Base-by-base conservation (phyloP, 2,329 filamentous ascomycete genomes). In the Arthrobotrys megalospora region DNA sequence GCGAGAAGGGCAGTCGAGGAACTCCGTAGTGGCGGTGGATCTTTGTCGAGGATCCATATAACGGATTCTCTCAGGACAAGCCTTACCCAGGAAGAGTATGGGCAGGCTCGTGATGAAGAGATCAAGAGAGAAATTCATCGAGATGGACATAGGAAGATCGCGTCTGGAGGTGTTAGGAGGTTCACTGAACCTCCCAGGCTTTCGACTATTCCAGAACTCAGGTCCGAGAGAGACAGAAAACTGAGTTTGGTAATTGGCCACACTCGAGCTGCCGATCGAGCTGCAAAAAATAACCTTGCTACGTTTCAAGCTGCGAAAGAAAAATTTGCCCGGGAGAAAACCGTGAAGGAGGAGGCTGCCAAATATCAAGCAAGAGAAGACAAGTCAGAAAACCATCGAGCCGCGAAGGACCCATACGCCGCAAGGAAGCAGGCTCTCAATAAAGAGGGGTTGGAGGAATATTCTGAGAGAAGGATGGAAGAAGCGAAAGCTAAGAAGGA, bases 141-240 rank as follows among this genome's bases (percentile, higher is more conserved):
- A 43, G 55, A 60, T 28, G 14, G 28, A 43, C 55, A 60, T 19
- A 36, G 55, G 10, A 43, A 60, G 36, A n/a, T 60, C 6, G 12
- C 24, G 38, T 38, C 52, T 11, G 34, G 32, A 28, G 36, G 2
- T 21, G 4, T 8, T 43, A 43, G 55, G 14, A 16, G 19, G 1
- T 7, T 21, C 36, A 43, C 36, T 19, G 34, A 43, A 7, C 34
- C 55, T 12, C 1, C 36, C 0, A 43, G 34, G 12, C 21, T 60
- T 3, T 43, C 16, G 19, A n/a, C 3, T 24, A 43, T 24, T 28
- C 55, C 55, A 1, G 55, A 60, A n/a, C 6, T 10, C 6, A 43
- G 11, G 7, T n/a, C 8, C 4, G 34, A 21, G 5, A 24, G 19
- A 16, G 6, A 24, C 7, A 48, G 2, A 12, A 16, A 12, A 16